Evolutionary conservation across 2,329 filamentous ascomycete genomes (phyloP).

Genomic region (Botrytis elliptica): DNA sequence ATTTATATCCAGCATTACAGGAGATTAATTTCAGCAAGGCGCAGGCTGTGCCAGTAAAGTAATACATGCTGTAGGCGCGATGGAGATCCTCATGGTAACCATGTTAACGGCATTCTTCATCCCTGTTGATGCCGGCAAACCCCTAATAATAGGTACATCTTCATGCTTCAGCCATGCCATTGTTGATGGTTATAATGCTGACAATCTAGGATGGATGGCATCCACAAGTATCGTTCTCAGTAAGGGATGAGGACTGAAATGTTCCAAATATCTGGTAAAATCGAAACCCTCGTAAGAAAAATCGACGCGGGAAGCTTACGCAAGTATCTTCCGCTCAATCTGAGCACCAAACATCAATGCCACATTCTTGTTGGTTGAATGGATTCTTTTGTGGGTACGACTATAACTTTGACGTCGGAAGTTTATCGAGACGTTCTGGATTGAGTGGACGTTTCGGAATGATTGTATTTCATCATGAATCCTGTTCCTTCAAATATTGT

Average conservation of each 20-base stretch:
- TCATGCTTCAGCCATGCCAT: conserved; percentile 5
- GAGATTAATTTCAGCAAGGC: conserved; percentile 19
- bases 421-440: conserved; percentile 1
- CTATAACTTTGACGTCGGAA: neutral
- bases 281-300: neutral
- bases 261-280: neutral
- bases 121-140: conserved; percentile 16
- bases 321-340: conserved; percentile 3
- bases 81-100: conserved; percentile 19
- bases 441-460: neutral
- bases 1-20: neutral
- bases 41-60: conserved; percentile 1
- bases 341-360: conserved; percentile 12
- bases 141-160: conserved; percentile 17
- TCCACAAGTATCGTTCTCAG: neutral
- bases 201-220: neutral
- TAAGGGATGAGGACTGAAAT: neutral
- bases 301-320: neutral
- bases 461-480: neutral
- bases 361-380: neutral
- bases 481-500: neutral
- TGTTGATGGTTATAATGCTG: neutral
- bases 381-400: neutral
- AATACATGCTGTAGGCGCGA: conserved; percentile 11
- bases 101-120: conserved; percentile 18